These are phyloP conservation scores for Potentilla sterilis DNA, from an alignment of 306 rosid species.

Conservation along the genomic window DNA sequence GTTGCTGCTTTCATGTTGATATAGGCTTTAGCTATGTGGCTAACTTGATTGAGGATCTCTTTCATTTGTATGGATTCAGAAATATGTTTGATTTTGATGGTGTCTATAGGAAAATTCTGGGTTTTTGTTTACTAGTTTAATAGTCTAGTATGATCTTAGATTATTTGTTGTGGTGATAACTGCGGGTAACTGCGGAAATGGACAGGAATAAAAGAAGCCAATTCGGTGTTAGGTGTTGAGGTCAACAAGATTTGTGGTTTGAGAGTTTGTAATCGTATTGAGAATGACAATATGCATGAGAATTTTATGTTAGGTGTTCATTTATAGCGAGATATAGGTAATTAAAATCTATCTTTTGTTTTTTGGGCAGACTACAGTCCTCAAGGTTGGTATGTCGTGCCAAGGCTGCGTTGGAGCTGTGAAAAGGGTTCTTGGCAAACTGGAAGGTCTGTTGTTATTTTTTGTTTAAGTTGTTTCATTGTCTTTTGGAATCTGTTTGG, in stretches of 20 bases:
- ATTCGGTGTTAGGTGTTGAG: not conserved
- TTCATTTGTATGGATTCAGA: not conserved
- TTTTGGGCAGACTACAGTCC: conserved; percentile 70
- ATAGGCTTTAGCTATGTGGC: not conserved
- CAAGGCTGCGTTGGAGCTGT: conserved; percentile 92
- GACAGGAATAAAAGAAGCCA: not conserved
- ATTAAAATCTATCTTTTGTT: conserved; percentile 2
- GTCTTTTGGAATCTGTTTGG: not conserved
- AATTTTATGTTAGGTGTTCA: not conserved
- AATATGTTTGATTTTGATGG: not conserved
- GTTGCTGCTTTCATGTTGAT: not conserved
- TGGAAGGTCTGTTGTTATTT: conserved; percentile 59
- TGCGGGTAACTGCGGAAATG: not conserved
- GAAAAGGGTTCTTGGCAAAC: conserved; percentile 80
- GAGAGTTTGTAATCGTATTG: not conserved
- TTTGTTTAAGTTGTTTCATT: not conserved
- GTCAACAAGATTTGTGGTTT: not conserved
- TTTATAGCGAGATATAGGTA: not conserved
- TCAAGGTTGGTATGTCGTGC: conserved; percentile 94
- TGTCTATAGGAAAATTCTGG: not conserved
- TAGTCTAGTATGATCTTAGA: not conserved
- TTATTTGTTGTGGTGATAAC: not conserved
- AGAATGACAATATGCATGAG: not conserved
- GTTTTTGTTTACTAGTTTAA: not conserved
- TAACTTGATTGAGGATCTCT: not conserved